Evolutionary conservation across 495 filamentous ascomycete species (phyloP), one percentile per base, ranked within the genome.

Genomic region (Aspergillus indologenus): DNA sequence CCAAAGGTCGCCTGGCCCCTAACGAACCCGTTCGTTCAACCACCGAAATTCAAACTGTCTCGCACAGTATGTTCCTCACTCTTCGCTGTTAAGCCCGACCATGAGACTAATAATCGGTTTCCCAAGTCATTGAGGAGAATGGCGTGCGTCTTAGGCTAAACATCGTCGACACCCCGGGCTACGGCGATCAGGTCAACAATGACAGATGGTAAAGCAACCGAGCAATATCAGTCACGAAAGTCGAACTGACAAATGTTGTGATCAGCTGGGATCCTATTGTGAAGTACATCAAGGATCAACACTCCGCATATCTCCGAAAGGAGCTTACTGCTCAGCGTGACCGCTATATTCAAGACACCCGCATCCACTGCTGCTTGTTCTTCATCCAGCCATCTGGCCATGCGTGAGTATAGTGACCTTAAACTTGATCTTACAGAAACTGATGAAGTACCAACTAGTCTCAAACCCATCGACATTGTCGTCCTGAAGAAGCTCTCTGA

Each of bases 281-380:
- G 79, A 98, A 98, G 80, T 99, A 99, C 79, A 99, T 99, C 83
- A 99, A 99, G 83, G 95, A 99, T 77, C 94, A 99, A 80, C 95
- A 99, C 81, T 95, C 90, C n/a, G 92, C 95, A 66, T 99, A 96
- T 79, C 90, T 99, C 51, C 89, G 95, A 74, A 99, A 99, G 82
- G 94, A 99, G 71, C 91, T 99, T 65, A 98, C 94, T n/a, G 94
- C 94, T 63, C 95, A 99, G 82, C 90, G 94, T 75, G 94, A 99
- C 75, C 90, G 94, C 64, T 98, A 99, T 72, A 96, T 99, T 64
- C 92, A 96, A 79, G 94, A 99, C 75, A 98, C 94, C 64, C 89
- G 94, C 60, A 96, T 99, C 65, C 94, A 99, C 83, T 98, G 94
- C 86, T 99, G 94, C 77, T 81, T 99, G 56, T 99, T 98, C 84